Conservation (phyloP, 1,284 basidiomycete species). For the Dichomitus squalens region DNA sequence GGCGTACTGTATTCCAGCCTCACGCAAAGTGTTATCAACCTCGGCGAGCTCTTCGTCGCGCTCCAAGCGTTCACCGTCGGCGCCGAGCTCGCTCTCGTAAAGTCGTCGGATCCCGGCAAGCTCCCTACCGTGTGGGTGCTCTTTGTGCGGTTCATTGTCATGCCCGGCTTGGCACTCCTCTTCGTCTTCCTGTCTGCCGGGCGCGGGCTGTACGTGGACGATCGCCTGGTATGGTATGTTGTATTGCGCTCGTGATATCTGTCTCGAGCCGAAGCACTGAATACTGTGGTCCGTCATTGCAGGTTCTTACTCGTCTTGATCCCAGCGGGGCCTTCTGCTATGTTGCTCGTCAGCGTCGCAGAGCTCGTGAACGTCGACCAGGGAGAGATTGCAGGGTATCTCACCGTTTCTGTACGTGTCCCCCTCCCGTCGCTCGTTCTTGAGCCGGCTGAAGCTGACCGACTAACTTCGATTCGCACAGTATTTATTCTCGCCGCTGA, state of each 20-base stretch:
- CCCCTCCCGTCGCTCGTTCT: not conserved
- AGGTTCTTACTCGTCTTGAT: constrained; percentile 37
- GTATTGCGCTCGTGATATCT: constrained; percentile 12
- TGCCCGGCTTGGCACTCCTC: constrained; percentile 32
- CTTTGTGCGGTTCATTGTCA: constrained; percentile 32
- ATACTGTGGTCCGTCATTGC: not conserved
- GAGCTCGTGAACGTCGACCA: constrained; percentile 34
- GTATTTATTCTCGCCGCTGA: constrained; percentile 35
- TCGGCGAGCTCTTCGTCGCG: constrained; percentile 34
- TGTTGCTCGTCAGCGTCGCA: constrained; percentile 36
- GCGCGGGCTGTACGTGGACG: constrained; percentile 32
- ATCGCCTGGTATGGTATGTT: constrained; percentile 37
- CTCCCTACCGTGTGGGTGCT: constrained; percentile 29
- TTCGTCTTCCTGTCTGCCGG: constrained; percentile 34
- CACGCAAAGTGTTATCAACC: constrained; percentile 31
- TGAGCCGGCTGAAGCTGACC: no score
- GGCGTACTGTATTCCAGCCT: constrained; percentile 30
- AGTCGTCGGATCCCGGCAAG: constrained; percentile 26
- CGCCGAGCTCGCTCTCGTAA: constrained; percentile 32
- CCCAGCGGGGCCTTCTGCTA: constrained; percentile 35
- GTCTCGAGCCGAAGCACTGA: not conserved
- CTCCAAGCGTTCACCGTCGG: constrained; percentile 36
- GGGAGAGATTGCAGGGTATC: constrained; percentile 34
- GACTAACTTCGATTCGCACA: not conserved
- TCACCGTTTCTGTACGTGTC: constrained; percentile 33